Evolutionary conservation across 768 basidiomycete genomes (phyloP).

Genomic region (Pleurotus giganteus): DNA sequence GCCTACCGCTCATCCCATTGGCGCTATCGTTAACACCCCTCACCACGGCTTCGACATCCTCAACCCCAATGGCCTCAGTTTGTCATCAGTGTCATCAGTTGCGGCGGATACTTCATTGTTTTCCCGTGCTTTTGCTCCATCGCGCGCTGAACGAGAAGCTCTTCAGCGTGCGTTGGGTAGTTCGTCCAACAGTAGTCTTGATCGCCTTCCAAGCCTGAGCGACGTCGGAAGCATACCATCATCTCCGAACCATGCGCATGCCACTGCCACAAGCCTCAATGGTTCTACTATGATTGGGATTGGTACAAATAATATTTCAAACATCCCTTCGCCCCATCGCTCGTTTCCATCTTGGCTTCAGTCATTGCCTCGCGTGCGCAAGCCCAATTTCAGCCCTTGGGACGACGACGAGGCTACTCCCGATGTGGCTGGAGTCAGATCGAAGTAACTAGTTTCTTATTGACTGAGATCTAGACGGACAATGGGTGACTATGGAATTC

Average conservation of each 20-base stretch:
- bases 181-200: conserved; percentile 71
- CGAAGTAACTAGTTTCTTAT: neutral
- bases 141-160: conserved; percentile 83
- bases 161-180: conserved; percentile 77
- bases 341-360: conserved; percentile 66
- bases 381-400: conserved; percentile 81
- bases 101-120: conserved; percentile 51
- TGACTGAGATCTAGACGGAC: neutral
- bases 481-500: neutral
- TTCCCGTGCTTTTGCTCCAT: conserved; percentile 79
- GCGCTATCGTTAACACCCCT: conserved; percentile 13
- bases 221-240: conserved; percentile 72
- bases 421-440: neutral
- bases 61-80: conserved; percentile 57
- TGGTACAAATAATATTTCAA: too few species aligned
- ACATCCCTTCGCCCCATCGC: too few species aligned
- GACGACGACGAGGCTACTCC: conserved; percentile 60
- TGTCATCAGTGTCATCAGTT: conserved; percentile 30
- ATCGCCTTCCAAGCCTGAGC: conserved; percentile 74
- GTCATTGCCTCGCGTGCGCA: conserved; percentile 60
- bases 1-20: conserved; percentile 16
- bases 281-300: neutral
- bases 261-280: conserved; percentile 22
- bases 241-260: conserved; percentile 58
- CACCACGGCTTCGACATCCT: conserved; percentile 47